Base-by-base conservation (phyloP, 768 basidiomycete species). In the Leucocoprinus sp. region DNA sequence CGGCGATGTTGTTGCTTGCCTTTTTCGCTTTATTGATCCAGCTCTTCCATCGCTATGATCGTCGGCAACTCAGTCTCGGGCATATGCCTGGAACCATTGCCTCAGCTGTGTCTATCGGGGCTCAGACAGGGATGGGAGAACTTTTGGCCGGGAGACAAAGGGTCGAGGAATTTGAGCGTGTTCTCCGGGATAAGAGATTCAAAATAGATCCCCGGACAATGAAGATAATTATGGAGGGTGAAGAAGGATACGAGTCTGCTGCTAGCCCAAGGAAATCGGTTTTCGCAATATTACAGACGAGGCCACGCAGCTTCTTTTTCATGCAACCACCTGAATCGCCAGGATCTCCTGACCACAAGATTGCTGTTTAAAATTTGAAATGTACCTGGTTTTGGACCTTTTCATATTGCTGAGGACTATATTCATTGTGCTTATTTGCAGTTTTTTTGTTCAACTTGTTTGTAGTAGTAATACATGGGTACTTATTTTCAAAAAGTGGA, bases 71-170 rank as follows among this genome's bases (percentile, higher is more conserved):
- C 22, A 61, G 60, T 14, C 61, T 78, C 24, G 63, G 61, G 23
- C 73, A 75, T 50, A 61, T 67, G 38, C 74, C 74, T 0, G 74
- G 76, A 14, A 78, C 78, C 4, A 72, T 79, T 42, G 76, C 74
- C 17, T 73, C 74, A 8, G 77, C 77, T 9, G 70, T 76, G 9
- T 69, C 72, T 29, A 70, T 78, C 50, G 73, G 74, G 8, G 76
- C 69, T 5, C 68, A 71, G 50, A 75, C 74, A 2, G 67, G 65
- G 22, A 64, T 77, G 51, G 73, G 67, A 8, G 59, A 67, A 7
- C 61, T 75, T 37, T 62, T 75, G 3, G 65, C 67, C 5, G 65
- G 65, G 14, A 63, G 64, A 36, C 69, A 72, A 37, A 57, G 60
- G 22, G 54, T 58, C 33, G 59, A 62, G 37, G 72, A 72, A 5